Evolutionary conservation across 306 rosid genomes (phyloP).

Genomic region (Fagus crenata): DNA sequence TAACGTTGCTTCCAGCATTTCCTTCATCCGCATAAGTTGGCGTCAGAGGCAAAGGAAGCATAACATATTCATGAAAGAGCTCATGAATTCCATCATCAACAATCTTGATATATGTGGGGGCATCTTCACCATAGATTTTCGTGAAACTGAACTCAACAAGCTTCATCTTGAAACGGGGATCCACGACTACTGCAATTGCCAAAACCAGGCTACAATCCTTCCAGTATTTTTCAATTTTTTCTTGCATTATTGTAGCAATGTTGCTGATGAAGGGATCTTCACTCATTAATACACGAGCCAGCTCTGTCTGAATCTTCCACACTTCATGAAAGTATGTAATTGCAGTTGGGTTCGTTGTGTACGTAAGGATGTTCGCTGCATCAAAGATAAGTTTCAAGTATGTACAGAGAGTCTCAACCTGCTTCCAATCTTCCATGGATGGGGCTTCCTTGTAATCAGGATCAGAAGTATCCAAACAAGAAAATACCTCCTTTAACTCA

Average conservation of each 20-base stretch:
- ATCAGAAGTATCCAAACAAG: slow-evolving; percentile 80
- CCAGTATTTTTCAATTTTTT: slow-evolving; percentile 76
- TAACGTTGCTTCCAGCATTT: slow-evolving; percentile 40
- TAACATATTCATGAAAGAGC: slow-evolving; percentile 75
- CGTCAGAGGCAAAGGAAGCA: slow-evolving; percentile 81
- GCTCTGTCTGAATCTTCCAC: slow-evolving; percentile 84
- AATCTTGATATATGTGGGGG: slow-evolving; percentile 59
- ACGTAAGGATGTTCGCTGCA: slow-evolving; percentile 67
- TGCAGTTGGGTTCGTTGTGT: slow-evolving; percentile 61
- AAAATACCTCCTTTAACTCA: slow-evolving; percentile 81
- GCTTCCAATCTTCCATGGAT: slow-evolving; percentile 80
- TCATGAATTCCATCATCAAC: slow-evolving; percentile 92
- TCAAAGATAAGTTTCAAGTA: slow-evolving; percentile 73
- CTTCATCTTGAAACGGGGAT: slow-evolving; percentile 97
- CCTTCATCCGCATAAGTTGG: slow-evolving; percentile 79
- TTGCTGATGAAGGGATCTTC: slow-evolving; percentile 65
- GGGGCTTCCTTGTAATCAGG: slow-evolving; percentile 80
- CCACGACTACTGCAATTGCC: slow-evolving; percentile 90
- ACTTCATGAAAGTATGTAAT: slow-evolving; percentile 83
- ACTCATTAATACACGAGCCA: slow-evolving; percentile 47
- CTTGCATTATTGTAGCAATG: slow-evolving; percentile 59
- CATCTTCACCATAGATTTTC: slow-evolving; percentile 70
- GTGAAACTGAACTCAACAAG: slow-evolving; percentile 94
- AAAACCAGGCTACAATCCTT: slow-evolving; percentile 72
- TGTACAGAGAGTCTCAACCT: slow-evolving; percentile 68